Evolutionary conservation across 352 stramenopile genomes (phyloP), one percentile per base, ranked within the genome.

Genomic region (Globisporangium apiculatum): DNA sequence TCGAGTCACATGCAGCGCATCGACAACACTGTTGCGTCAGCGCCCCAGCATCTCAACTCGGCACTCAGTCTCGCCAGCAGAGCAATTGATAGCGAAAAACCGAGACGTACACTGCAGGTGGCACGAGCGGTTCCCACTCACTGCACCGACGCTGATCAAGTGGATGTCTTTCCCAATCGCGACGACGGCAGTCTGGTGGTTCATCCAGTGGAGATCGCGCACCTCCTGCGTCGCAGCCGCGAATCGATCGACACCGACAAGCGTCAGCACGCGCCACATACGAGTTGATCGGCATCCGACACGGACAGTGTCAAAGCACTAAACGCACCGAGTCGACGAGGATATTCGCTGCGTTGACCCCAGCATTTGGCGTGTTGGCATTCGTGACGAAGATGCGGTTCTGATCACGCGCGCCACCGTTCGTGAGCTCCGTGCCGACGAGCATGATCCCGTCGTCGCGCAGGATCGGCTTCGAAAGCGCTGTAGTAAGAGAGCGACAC

Each of bases 101-200:
- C 24, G 24, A 31, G 24, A 36, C 54, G 8, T 66, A 76, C 73
- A 50, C 62, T 82, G 64, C 35, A 89, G 52, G 9, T 61, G 64
- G 41, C 71, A 86, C 0, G 53, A 50, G 11, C 53, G 67, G 51
- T 59, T 57, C 10, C 60, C 47, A 54, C 66, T 55, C 9, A 7
- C 5, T 14, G 48, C 42, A 1, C 67, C 68, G 4, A 89, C 53
- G 8, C 73, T 67, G 41, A 91, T 65, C 12, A 91, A 15, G 11
- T 91, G 78, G 17, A 94, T 76, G 38, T 94, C 76, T 48, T 82
- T 85, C 8, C 79, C 84, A 17, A 94, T 64, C 14, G 84, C 81
- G 7, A 68, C 70, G 35, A 89, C 58, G n/a, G 79, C 80, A 12
- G 69, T 62, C 11, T 72, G 61, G 3, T 60, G 6, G 5, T 60